Percentiles rank a stretch among this genome's conserved stretches.
Evolutionary conservation across 805 yeast genomes (phyloP).

Genomic region (Barnettozyma vustinii): DNA sequence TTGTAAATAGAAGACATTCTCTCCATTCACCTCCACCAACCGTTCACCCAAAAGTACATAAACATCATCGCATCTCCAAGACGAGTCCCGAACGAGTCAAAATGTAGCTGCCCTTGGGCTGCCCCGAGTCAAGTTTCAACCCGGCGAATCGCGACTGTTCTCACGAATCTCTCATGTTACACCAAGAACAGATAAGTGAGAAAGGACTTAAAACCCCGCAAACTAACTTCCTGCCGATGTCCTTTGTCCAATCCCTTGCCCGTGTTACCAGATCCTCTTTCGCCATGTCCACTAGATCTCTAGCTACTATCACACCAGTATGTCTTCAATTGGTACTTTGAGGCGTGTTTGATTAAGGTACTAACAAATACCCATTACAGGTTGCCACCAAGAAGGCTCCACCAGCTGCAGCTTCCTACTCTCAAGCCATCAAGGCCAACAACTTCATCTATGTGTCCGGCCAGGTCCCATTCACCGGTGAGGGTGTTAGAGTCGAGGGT

Average conservation of each 20-base stretch:
- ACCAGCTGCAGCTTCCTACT: conserved; percentile 94
- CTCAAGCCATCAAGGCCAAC: conserved; percentile 91
- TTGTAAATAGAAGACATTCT: not conserved
- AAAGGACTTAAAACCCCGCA: not conserved
- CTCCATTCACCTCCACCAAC: not conserved
- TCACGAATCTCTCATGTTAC: not conserved
- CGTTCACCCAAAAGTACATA: not conserved
- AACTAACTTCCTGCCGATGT: conserved; percentile 11
- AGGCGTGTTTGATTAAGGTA: not conserved
- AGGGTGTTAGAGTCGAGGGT: conserved; percentile 74
- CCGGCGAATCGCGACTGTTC: not conserved
- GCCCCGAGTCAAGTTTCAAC: not conserved
- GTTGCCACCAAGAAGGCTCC: conserved; percentile 79
- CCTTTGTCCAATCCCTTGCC: conserved; percentile 20
- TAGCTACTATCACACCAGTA: conserved; percentile 34
- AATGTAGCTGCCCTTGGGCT: not conserved
- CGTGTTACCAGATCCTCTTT: conserved; percentile 20
- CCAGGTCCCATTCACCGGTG: conserved; percentile 86
- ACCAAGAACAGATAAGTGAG: not conserved
- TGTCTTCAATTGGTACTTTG: conserved; percentile 8
- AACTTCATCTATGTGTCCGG: conserved; percentile 90
- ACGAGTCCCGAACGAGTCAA: not conserved
- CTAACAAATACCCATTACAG: conserved; percentile 22
- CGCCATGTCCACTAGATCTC: conserved; percentile 21
- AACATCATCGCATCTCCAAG: not conserved